These are phyloP conservation scores for Lactarius hatsudake DNA, from an alignment of 768 basidiomycete species.

Conservation along the genomic window DNA sequence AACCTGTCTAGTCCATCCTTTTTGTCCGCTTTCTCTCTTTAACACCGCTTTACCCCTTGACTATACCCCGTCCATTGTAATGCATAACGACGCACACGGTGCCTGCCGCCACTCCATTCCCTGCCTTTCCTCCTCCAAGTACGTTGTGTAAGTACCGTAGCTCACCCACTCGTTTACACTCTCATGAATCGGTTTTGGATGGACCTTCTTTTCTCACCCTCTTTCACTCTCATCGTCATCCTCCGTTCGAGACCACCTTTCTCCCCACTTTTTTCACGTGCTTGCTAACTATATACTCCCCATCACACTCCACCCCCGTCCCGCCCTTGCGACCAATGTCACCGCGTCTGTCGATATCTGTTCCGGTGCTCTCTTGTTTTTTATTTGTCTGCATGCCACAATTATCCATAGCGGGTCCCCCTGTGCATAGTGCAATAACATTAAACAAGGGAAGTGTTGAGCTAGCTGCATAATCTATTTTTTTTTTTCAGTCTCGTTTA, in stretches of 20 bases:
- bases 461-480: constrained; percentile 28
- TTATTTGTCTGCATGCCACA: constrained; percentile 30
- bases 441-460: constrained; percentile 29
- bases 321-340: constrained; percentile 13
- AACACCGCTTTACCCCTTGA: constrained; percentile 16
- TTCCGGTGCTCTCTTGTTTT: constrained; percentile 29
- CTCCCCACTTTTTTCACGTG: constrained; percentile 15
- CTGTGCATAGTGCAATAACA: constrained; percentile 30
- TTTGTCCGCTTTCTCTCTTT: constrained; percentile 2
- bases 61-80: constrained; percentile 32
- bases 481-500: neutral
- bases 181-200: constrained; percentile 29
- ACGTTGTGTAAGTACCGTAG: constrained; percentile 27
- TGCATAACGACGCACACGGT: constrained; percentile 30
- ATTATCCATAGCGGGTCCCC: constrained; percentile 27
- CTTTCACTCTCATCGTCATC: constrained; percentile 19
- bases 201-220: constrained; percentile 17
- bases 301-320: neutral
- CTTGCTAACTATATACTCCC: constrained; percentile 26
- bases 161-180: constrained; percentile 28
- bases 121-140: constrained; percentile 19
- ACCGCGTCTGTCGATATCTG: constrained; percentile 25
- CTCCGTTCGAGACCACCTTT: neutral
- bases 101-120: constrained; percentile 21
- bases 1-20: neutral